Base-by-base conservation (phyloP, 257 asterid species). In the Mentha longifolia region DNA sequence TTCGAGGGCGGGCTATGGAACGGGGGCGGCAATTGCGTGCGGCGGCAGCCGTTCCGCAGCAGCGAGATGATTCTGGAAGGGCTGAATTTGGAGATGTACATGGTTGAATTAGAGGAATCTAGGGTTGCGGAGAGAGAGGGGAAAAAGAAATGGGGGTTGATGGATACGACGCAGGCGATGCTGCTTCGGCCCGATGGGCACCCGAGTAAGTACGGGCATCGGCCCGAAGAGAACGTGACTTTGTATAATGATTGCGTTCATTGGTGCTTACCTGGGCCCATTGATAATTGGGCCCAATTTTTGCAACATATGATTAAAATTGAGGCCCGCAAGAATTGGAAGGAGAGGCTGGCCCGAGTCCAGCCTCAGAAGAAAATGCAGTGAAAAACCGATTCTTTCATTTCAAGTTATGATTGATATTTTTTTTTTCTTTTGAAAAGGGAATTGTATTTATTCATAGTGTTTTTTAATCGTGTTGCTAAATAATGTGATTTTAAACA, bases 151-250 rank as follows among this genome's bases (percentile, higher is more conserved):
- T 64, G 83, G 10, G 63, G 85, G 70, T 56, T 83, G 79, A 1
- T 88, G 69, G 95, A 88, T n/a, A 71, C 87, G 31, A 84, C 92
- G 25, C 77, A 72, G 47, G 84, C 83, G 3, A 86, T 84, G 95
- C 56, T 79, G 9, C 12, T 86, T 78, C 78, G 95, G 66, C 90
- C 92, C 61, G 95, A 88, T 52, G 95, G 90, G 67, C 92, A 88
- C 51, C 95, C 95, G 31, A 84, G 88, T 54, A 76, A 78, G 11
- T 88, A 74, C n/a, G 90, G 95, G 68, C 95, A 88, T 54, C 76
- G 87, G 92, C 82, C 86, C 77, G 46, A 75, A 51, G 76, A 82
- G 87, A 86, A 80, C 35, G 87, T 84, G 54, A 76, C 85, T 2
- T 2, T 84, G 59, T 73, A 74, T 3, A 83, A 80, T 56, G 87